Conservation (phyloP, 2,329 filamentous ascomycete genomes). For the Aphanoascus verrucosus region DNA sequence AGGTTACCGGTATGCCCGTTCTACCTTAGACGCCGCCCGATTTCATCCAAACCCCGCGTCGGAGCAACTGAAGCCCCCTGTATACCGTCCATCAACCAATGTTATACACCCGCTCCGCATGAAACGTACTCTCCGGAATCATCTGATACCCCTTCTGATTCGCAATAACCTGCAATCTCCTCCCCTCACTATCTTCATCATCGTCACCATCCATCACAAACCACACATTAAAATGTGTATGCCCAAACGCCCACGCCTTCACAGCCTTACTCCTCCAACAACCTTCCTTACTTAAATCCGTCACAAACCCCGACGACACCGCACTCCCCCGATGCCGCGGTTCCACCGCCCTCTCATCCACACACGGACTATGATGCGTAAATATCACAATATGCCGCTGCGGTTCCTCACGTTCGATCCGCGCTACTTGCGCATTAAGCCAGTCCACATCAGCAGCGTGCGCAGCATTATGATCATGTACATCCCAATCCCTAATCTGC, state of each 20-base stretch:
- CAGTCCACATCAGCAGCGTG: conserved; percentile 23
- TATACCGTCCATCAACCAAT: conserved; percentile 4
- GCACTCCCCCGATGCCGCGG: conserved; percentile 20
- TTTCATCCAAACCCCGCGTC: too few species aligned
- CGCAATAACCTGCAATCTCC: conserved; percentile 22
- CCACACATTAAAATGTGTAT: conserved; percentile 36
- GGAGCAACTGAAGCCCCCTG: too few species aligned
- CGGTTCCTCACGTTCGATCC: conserved; percentile 20
- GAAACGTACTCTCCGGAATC: conserved; percentile 26
- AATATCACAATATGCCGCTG: conserved; percentile 22
- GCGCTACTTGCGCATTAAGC: conserved; percentile 23
- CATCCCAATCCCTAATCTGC: conserved; percentile 25
- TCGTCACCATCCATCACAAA: too few species aligned
- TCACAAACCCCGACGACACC: conserved; percentile 29
- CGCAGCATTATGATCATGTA: conserved; percentile 20
- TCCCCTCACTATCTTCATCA: too few species aligned
- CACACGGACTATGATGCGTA: conserved; percentile 24
- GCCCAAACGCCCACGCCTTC: conserved; percentile 36
- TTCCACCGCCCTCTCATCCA: conserved; percentile 17
- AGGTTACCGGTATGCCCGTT: too few species aligned
- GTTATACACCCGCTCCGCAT: conserved; percentile 16
- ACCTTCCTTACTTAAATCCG: conserved; percentile 27
- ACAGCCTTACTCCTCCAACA: conserved; percentile 30
- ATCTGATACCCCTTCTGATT: conserved; percentile 33
- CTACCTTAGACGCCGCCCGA: too few species aligned